phyloP scores from a whole-genome alignment of 345 rosid genomes.

The Citrus glauca region DNA sequence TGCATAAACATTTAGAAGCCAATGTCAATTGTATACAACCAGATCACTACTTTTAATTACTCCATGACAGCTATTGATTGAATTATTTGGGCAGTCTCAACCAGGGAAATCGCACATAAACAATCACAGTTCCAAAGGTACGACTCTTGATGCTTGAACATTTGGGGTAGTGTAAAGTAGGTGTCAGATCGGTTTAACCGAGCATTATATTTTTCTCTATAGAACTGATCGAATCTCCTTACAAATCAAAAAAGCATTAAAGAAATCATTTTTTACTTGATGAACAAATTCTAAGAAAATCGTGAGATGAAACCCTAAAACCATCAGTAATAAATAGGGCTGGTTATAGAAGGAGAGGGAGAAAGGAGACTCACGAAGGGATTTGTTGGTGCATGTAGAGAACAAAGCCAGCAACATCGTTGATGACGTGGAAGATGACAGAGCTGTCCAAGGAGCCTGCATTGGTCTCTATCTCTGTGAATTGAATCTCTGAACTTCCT shows the following conservation, averaged over 20 bases:
- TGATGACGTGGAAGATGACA: slow-evolving; percentile 57
- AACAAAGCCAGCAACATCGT: slow-evolving; percentile 59
- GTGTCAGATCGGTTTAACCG: background rate
- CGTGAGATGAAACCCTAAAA: background rate
- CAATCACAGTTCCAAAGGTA: background rate
- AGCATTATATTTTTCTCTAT: too few relatives aligned
- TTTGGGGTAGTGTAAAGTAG: background rate
- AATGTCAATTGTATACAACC: background rate
- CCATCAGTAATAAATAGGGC: background rate
- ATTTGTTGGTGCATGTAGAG: slow-evolving; percentile 98
- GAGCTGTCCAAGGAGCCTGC: slow-evolving; percentile 47
- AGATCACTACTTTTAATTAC: background rate
- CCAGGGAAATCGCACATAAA: background rate
- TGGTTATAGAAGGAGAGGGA: background rate
- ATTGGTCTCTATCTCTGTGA: slow-evolving; percentile 39
- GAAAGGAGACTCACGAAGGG: slow-evolving; percentile 56
- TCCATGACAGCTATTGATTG: background rate
- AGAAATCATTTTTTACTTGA: background rate
- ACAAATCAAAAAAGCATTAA: background rate
- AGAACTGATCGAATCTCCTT: background rate
- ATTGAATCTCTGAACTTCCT: slow-evolving; percentile 37
- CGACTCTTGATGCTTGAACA: background rate
- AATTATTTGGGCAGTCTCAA: background rate
- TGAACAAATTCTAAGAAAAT: background rate
- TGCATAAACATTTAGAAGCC: slow-evolving; percentile 19